These are phyloP conservation scores for Aspergillus pseudotamarii DNA, from an alignment of 2,329 filamentous ascomycete species.

Conservation along the genomic window DNA sequence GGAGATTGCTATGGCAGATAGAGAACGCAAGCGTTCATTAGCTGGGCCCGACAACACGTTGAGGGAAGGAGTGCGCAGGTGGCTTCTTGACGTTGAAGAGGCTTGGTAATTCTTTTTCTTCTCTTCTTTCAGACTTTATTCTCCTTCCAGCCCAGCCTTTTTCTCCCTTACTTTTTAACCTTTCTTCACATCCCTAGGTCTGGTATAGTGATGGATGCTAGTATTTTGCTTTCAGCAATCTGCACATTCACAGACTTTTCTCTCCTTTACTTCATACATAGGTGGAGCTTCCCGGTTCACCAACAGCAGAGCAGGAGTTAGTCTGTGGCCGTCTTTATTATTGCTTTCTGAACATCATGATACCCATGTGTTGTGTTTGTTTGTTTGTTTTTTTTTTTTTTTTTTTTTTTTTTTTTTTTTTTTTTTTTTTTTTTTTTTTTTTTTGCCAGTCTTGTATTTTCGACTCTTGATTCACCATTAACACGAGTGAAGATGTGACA, in stretches of 20 bases:
- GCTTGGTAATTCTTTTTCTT: conserved; percentile 34
- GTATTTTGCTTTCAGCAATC: neutral
- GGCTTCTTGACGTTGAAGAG: conserved; percentile 56
- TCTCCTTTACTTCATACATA: neutral
- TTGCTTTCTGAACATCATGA: conserved; percentile 20
- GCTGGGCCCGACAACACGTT: conserved; percentile 53
- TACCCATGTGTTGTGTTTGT: conserved; percentile 29
- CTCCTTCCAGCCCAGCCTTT: neutral
- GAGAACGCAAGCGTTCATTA: conserved; percentile 37
- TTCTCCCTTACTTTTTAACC: neutral
- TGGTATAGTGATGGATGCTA: neutral
- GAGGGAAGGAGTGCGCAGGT: conserved; percentile 59
- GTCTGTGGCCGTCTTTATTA: neutral
- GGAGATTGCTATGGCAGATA: conserved; percentile 34
- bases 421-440: neutral
- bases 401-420: too few species aligned
- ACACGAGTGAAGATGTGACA: conserved; percentile 2
- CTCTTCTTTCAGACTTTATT: neutral
- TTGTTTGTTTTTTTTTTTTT: neutral
- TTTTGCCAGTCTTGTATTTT: conserved; percentile 7
- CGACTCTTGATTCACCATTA: conserved; percentile 5
- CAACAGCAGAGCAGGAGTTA: neutral
- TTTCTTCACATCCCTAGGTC: neutral
- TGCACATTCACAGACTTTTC: neutral
- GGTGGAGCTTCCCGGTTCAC: neutral